Conservation (phyloP, 441 rosid species). For the Gossypium laxum region DNA sequence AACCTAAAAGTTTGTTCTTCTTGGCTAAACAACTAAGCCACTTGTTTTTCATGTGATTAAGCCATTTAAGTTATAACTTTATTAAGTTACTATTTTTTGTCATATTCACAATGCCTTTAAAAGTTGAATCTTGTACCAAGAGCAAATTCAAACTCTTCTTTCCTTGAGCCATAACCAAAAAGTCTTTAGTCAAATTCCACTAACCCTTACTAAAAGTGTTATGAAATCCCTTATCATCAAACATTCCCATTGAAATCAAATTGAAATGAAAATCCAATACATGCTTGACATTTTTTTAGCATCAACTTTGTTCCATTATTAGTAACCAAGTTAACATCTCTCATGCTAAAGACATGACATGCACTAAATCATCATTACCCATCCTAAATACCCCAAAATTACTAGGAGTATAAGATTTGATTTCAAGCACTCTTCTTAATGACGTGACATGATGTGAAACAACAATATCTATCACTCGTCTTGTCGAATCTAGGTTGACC, state of each 20-base stretch:
- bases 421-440: not conserved
- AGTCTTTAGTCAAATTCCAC: not conserved
- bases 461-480: not conserved
- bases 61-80: not conserved
- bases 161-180: not conserved
- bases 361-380: not conserved
- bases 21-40: not conserved
- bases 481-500: too few species aligned
- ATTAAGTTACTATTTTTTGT: not conserved
- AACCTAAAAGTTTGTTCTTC: not conserved
- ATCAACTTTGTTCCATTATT: not conserved
- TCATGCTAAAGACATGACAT: too few species aligned
- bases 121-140: not conserved
- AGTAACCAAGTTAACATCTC: not conserved
- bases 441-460: not conserved
- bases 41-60: not conserved
- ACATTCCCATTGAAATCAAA: not conserved
- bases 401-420: not conserved
- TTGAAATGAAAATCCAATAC: not conserved
- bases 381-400: not conserved
- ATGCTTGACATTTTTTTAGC: not conserved
- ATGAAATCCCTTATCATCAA: not conserved
- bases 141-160: not conserved
- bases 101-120: not conserved
- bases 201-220: not conserved